These are phyloP conservation scores for Phellinidium pouzarii DNA, from an alignment of 1,284 basidiomycete genomes.

Conservation along the genomic window DNA sequence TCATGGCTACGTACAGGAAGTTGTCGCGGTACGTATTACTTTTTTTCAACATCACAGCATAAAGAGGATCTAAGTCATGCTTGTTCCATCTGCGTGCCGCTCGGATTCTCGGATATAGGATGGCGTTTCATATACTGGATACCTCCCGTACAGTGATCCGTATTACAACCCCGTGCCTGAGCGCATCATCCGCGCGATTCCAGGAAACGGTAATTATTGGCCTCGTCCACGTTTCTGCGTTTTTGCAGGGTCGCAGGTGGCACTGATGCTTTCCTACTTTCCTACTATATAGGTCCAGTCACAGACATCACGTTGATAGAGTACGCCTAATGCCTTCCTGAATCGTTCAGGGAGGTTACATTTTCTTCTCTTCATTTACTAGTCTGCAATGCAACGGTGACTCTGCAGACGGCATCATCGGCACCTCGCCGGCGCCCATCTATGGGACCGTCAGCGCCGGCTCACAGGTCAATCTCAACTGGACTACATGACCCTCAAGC, in stretches of 20 bases:
- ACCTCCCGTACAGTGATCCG: constrained; percentile 34
- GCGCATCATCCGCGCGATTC: constrained; percentile 41
- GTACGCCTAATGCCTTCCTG: constrained; percentile 22
- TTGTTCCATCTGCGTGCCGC: too few relatives aligned
- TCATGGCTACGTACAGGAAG: constrained; percentile 34
- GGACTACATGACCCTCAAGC: constrained; percentile 44
- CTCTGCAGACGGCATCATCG: constrained; percentile 30
- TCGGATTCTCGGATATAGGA: too few relatives aligned
- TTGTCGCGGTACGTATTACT: constrained; percentile 23
- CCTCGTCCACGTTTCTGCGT: constrained; percentile 10
- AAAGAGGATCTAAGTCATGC: background rate
- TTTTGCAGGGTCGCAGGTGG: constrained; percentile 2
- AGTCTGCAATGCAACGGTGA: constrained; percentile 41
- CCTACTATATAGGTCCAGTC: constrained; percentile 25
- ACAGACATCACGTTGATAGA: constrained; percentile 28
- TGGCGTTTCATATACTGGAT: constrained; percentile 29
- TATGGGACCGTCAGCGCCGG: constrained; percentile 40
- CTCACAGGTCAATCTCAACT: constrained; percentile 36
- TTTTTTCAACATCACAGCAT: background rate
- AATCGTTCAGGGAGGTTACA: constrained; percentile 4
- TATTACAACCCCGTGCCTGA: constrained; percentile 34
- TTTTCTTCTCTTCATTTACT: background rate
- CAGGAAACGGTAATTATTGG: constrained; percentile 35
- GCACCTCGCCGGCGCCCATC: constrained; percentile 38
- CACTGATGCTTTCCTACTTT: too few relatives aligned